Evolutionary conservation across 805 yeast species (phyloP), one percentile per base, ranked within the genome.

Genomic region (Starmerella davenportii): DNA sequence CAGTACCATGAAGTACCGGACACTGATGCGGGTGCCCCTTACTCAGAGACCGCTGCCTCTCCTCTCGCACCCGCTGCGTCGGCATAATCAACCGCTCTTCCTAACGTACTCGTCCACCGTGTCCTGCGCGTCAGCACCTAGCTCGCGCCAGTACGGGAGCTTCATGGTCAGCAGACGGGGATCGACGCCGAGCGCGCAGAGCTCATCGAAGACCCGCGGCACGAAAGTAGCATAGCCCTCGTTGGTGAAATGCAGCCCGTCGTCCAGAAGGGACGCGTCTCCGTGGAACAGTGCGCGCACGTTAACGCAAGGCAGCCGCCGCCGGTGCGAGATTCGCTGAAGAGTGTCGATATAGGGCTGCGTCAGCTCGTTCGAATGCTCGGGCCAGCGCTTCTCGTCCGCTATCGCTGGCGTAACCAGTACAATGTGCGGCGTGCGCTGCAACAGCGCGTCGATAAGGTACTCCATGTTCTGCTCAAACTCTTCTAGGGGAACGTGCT

Each of bases 211-310:
- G 13, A 29, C 32, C 32, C 9, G 8, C 23, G 35, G 35, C 23
- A 32, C 15, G 23, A 74, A 43, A 67, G 54, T 7, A 4, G 58
- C 53, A 55, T 76, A 77, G 0, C 72, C 76, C 23, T 56, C 51
- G 0, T 71, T 70, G 2, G 68, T 60, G 52, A 61, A 77, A 54
- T 78, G 85, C 32, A 78, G 52, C 3, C 84, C 84, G 43, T 69
- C 76, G 13, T 52, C 44, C 13, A 71, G 49, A 5, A 70, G 47
- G 14, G 39, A 39, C 7, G 57, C 55, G 2, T 62, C 57, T 37
- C 58, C 53, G 51, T 19, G 45, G 43, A 76, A 66, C 1, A 59
- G 59, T 2, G 57, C 42, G 61, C 71, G 67, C 24, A 77, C 50
- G 45, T 77, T 69, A 2, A 81, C 62, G 40, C 69, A n/a, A 5